Percentiles rank a stretch among this genome's conserved stretches.
Conservation (phyloP, 1,284 basidiomycete genomes). For the Cutaneotrichosporon cutaneum region DNA sequence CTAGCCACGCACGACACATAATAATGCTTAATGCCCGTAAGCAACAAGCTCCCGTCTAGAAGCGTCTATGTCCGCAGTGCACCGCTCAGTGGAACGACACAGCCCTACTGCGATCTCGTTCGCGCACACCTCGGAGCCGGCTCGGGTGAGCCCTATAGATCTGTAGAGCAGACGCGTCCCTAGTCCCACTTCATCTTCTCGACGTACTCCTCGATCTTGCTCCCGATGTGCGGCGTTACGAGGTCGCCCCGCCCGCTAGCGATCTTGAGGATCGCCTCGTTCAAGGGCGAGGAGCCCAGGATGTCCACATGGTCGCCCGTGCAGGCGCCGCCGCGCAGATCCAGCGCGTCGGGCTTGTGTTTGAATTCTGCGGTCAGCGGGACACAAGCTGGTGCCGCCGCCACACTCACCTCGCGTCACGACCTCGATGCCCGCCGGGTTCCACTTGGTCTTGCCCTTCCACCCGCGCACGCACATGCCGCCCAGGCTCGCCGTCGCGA, state of each 20-base stretch:
- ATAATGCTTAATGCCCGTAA: no score
- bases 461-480: conserved; percentile 96
- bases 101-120: no score
- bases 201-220: conserved; percentile 75
- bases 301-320: conserved; percentile 92
- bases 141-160: no score
- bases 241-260: conserved; percentile 49
- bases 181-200: conserved; percentile 68
- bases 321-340: conserved; percentile 82
- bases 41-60: no score
- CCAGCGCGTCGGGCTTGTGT: conserved; percentile 73
- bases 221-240: conserved; percentile 67
- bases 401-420: conserved; percentile 78
- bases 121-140: no score
- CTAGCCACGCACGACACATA: no score
- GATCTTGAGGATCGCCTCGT: conserved; percentile 85
- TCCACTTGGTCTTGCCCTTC: conserved; percentile 81
- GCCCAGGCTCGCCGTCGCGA: conserved; percentile 81
- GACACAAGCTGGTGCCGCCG: conserved; percentile 57
- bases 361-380: conserved; percentile 61
- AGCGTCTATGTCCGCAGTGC: no score
- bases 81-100: no score
- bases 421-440: conserved; percentile 83
- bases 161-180: no score
- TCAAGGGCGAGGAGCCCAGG: conserved; percentile 79